Conservation (phyloP, 352 stramenopile genomes). For the Plasmopara viticola region DNA sequence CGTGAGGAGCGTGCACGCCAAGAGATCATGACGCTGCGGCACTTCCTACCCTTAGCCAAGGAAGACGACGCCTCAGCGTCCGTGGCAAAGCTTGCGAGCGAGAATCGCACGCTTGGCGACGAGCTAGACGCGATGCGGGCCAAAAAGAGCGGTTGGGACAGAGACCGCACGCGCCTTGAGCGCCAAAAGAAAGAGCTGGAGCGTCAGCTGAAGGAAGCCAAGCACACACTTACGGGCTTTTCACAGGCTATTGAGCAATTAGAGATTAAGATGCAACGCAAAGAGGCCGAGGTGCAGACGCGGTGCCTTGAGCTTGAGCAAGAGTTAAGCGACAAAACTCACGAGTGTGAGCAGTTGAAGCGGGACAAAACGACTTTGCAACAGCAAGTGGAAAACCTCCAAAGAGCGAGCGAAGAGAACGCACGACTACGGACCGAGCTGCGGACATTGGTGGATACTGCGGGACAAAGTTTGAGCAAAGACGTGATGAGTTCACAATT, state of each 20-base stretch:
- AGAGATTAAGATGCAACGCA: conserved; percentile 72
- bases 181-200: conserved; percentile 45
- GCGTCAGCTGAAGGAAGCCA: conserved; percentile 50
- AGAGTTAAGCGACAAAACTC: conserved; percentile 32
- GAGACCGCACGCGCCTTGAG: conserved; percentile 39
- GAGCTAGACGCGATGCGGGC: conserved; percentile 41
- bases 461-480: conserved; percentile 5
- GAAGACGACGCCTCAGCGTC: conserved; percentile 20
- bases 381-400: conserved; percentile 29
- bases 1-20: conserved; percentile 61
- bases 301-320: conserved; percentile 49
- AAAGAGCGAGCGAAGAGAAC: conserved; percentile 40
- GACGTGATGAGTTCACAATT: conserved; percentile 14
- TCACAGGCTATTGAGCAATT: conserved; percentile 67
- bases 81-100: conserved; percentile 38
- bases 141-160: conserved; percentile 36
- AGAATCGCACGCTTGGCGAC: conserved; percentile 56
- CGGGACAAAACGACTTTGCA: conserved; percentile 19
- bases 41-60: conserved; percentile 26
- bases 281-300: conserved; percentile 55
- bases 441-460: conserved; percentile 15
- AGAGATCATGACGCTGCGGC: conserved; percentile 52
- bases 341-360: conserved; percentile 35
- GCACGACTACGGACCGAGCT: conserved; percentile 32
- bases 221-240: conserved; percentile 49